Conservation (phyloP, 148 eudicot genomes). For the Silene uniflora region DNA sequence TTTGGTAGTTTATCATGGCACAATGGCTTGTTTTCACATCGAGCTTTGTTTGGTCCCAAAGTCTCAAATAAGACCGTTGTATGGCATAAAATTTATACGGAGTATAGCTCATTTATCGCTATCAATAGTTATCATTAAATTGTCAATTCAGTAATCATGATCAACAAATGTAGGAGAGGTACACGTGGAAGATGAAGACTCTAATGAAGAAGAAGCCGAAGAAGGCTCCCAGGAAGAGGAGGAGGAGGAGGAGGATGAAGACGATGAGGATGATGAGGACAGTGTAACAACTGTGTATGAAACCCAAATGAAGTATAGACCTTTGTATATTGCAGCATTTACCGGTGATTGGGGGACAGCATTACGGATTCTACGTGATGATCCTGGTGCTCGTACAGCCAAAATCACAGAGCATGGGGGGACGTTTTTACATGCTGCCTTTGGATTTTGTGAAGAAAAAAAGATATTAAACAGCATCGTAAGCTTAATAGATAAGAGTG, state of each 20-base stretch:
- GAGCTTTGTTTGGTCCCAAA: too few relatives aligned
- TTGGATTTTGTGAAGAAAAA: conserved; percentile 12
- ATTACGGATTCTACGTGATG: neutral
- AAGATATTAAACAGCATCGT: neutral
- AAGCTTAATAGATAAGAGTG: conserved; percentile 8
- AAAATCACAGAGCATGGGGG: conserved; percentile 9
- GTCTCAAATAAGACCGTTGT: too few relatives aligned
- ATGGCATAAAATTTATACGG: too few relatives aligned
- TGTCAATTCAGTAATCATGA: neutral
- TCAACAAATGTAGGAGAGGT: conserved; percentile 8
- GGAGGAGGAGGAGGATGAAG: neutral
- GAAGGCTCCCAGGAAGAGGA: neutral
- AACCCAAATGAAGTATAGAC: conserved; percentile 12
- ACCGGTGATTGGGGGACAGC: conserved; percentile 17
- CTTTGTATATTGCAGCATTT: conserved; percentile 16
- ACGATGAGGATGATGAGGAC: conserved; percentile 4
- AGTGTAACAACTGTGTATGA: conserved; percentile 12
- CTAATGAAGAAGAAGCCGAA: conserved; percentile 1
- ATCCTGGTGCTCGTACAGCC: conserved; percentile 11
- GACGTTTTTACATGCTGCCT: conserved; percentile 10
- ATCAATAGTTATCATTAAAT: too few relatives aligned
- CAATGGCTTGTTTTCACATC: too few relatives aligned
- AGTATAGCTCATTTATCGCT: too few relatives aligned
- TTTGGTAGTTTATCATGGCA: too few relatives aligned
- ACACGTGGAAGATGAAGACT: conserved; percentile 13